Evolutionary conservation across 139 green algal genomes (phyloP).

Genomic region (Chlorella sorokiniana): DNA sequence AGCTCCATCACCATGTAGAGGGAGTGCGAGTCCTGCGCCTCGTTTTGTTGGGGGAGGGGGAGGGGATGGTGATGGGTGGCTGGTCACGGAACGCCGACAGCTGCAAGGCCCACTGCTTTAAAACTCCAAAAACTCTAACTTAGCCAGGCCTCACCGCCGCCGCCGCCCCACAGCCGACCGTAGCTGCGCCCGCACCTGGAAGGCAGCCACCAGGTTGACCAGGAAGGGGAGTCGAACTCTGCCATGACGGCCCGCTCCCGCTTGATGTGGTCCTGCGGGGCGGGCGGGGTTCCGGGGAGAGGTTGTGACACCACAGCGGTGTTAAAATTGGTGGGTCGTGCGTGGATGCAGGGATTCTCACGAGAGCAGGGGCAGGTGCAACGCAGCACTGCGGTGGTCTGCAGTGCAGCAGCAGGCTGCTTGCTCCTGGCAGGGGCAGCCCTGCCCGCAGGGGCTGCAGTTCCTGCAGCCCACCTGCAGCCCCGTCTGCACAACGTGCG

Average conservation of each 20-base stretch:
- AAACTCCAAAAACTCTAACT: too few relatives aligned
- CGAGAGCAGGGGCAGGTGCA: too few relatives aligned
- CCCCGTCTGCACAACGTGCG: conserved; percentile 71
- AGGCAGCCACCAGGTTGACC: conserved; percentile 76
- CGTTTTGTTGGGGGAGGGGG: too few relatives aligned
- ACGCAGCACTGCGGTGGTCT: too few relatives aligned
- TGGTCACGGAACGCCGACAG: too few relatives aligned
- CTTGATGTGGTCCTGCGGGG: conserved; percentile 79
- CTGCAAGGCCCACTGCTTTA: too few relatives aligned
- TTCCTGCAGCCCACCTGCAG: conserved; percentile 55
- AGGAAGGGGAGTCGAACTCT: conserved; percentile 85
- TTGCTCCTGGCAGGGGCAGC: too few relatives aligned
- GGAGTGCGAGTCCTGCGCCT: conserved; percentile 44
- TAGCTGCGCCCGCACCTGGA: conserved; percentile 36
- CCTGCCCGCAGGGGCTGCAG: too few relatives aligned
- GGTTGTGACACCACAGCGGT: too few relatives aligned
- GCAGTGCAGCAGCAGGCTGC: not conserved
- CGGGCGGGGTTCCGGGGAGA: too few relatives aligned
- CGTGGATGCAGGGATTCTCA: not conserved
- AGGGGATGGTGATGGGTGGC: too few relatives aligned
- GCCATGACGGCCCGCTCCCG: conserved; percentile 79
- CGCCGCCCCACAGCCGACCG: not conserved
- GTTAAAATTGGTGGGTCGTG: not conserved
- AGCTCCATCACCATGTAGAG: conserved; percentile 93
- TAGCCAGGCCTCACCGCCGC: too few relatives aligned